These are phyloP conservation scores for Bonnemaisonia californica DNA, from an alignment of 31 red algal genomes.

Conservation along the genomic window DNA sequence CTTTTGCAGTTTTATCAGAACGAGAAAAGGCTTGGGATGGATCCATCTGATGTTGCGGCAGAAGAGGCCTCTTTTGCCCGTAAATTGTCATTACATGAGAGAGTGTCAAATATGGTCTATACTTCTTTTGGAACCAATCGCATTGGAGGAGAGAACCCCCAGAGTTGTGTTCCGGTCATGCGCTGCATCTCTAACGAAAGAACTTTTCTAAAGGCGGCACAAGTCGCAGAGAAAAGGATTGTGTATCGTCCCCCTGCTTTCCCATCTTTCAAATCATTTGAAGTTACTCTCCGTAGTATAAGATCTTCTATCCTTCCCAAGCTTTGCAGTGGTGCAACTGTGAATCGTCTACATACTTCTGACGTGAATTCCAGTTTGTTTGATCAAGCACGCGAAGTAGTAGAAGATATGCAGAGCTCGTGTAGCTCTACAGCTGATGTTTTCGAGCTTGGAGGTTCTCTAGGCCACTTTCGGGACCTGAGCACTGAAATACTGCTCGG, in stretches of 20 bases:
- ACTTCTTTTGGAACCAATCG: neutral
- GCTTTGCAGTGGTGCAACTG: neutral
- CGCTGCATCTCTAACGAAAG: neutral
- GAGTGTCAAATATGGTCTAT: slow-evolving; percentile 15
- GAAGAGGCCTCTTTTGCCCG: neutral
- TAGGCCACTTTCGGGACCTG: slow-evolving; percentile 63
- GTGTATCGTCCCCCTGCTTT: neutral
- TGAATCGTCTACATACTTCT: neutral
- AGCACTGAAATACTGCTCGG: slow-evolving; percentile 35
- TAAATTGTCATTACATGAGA: slow-evolving; percentile 9
- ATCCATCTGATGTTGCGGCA: slow-evolving; percentile 45
- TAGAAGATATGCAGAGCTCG: slow-evolving; percentile 11
- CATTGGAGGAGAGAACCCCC: neutral
- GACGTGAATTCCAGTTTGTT: neutral
- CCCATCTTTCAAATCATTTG: neutral
- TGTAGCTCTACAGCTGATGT: slow-evolving; percentile 15
- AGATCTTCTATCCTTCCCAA: neutral
- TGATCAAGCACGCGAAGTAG: slow-evolving; percentile 25
- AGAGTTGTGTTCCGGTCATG: neutral
- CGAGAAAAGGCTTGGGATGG: slow-evolving; percentile 10
- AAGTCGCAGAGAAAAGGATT: neutral
- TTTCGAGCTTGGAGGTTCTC: slow-evolving; percentile 18
- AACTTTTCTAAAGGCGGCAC: neutral
- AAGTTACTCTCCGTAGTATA: neutral
- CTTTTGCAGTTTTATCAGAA: neutral